These are phyloP conservation scores for Aspergillus bridgeri DNA, from an alignment of 495 filamentous ascomycete species.

Conservation along the genomic window DNA sequence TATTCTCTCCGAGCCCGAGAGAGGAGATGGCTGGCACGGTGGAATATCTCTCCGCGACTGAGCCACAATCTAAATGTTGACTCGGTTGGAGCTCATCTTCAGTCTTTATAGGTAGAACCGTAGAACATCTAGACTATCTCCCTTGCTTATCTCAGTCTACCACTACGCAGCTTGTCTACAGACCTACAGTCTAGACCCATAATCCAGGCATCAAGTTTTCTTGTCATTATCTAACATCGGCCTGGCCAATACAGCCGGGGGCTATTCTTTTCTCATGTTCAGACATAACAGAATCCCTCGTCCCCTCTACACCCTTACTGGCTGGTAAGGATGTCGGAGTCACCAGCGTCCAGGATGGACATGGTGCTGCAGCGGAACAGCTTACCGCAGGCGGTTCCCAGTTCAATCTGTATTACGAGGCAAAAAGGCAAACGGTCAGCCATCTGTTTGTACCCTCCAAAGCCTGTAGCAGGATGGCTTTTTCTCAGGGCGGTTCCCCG, in stretches of 20 bases:
- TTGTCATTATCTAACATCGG: slow-evolving; percentile 27
- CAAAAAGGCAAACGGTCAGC: slow-evolving; percentile 23
- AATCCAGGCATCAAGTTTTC: slow-evolving; percentile 1
- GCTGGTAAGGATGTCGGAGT: slow-evolving; percentile 89
- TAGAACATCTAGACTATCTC: too few relatives aligned
- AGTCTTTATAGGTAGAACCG: too few relatives aligned
- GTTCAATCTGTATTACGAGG: slow-evolving; percentile 69
- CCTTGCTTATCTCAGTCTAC: too few relatives aligned
- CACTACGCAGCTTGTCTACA: background rate
- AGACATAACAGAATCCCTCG: slow-evolving; percentile 23
- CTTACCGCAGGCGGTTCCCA: slow-evolving; percentile 92
- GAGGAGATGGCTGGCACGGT: too few relatives aligned
- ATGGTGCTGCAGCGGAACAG: slow-evolving; percentile 82
- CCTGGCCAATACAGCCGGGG: slow-evolving; percentile 8
- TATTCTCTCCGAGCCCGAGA: background rate
- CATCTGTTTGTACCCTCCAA: slow-evolving; percentile 25
- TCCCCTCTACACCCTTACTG: slow-evolving; percentile 21
- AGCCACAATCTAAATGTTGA: background rate
- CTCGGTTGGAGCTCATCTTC: background rate
- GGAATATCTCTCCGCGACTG: background rate
- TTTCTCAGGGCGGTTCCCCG: slow-evolving; percentile 66
- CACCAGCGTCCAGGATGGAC: slow-evolving; percentile 94
- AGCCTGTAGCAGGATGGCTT: slow-evolving; percentile 56
- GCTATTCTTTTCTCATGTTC: slow-evolving; percentile 11
- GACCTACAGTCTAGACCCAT: background rate